phyloP scores from a whole-genome alignment of 1,284 basidiomycete genomes.

The Anthracocystis walkeri region DNA sequence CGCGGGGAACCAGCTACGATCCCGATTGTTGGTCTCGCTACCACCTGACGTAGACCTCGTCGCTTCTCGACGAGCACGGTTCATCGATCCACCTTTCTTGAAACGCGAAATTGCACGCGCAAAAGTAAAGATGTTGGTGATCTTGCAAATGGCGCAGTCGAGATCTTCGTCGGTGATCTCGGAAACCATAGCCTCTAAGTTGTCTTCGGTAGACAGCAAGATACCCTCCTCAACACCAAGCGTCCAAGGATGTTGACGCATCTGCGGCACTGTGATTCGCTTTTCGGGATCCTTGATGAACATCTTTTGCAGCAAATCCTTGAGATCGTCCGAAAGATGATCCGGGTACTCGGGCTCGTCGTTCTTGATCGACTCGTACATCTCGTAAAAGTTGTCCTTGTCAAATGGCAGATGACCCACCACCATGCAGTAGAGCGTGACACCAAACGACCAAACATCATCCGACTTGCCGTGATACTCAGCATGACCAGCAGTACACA shows the following conservation, averaged over 20 bases:
- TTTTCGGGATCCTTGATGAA: slow-evolving; percentile 59
- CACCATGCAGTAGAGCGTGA: slow-evolving; percentile 74
- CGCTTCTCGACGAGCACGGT: slow-evolving; percentile 26
- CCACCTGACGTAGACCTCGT: slow-evolving; percentile 26
- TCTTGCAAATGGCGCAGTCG: slow-evolving; percentile 64
- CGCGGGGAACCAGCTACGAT: slow-evolving; percentile 41
- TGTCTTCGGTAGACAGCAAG: slow-evolving; percentile 55
- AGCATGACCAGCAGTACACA: slow-evolving; percentile 61
- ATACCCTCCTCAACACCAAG: slow-evolving; percentile 36
- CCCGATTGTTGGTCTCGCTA: slow-evolving; percentile 19
- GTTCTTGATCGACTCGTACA: slow-evolving; percentile 72
- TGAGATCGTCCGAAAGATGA: slow-evolving; percentile 48
- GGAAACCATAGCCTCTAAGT: slow-evolving; percentile 50
- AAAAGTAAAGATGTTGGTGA: slow-evolving; percentile 66
- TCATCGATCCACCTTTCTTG: slow-evolving; percentile 53
- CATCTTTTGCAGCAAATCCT: slow-evolving; percentile 56
- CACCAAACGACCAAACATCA: slow-evolving; percentile 74
- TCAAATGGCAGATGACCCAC: slow-evolving; percentile 73
- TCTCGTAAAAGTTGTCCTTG: slow-evolving; percentile 71
- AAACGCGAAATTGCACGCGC: slow-evolving; percentile 67
- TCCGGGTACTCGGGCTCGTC: slow-evolving; percentile 63
- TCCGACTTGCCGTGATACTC: slow-evolving; percentile 72
- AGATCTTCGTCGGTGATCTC: slow-evolving; percentile 68
- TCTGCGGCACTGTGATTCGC: slow-evolving; percentile 57
- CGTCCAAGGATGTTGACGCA: slow-evolving; percentile 64